A percentile compares a stretch with the other conserved stretches of the same genome.
phyloP scores from a whole-genome alignment of 106 monocot genomes.

The Apostasia shenzhenica region DNA sequence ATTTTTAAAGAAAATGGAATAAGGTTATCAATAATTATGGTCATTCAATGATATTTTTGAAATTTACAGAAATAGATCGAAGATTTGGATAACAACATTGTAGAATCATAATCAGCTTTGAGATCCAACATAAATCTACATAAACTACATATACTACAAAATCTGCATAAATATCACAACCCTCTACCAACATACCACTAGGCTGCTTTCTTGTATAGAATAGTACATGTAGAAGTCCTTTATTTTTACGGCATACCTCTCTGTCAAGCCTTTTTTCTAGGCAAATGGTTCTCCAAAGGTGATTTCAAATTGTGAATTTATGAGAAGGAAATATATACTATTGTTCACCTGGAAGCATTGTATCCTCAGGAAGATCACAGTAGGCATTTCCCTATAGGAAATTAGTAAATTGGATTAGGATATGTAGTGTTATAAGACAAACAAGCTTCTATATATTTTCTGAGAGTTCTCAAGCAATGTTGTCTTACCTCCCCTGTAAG shows the following conservation, averaged over 20 bases:
- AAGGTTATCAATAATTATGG: no score
- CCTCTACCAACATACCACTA: neutral
- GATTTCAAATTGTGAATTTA: neutral
- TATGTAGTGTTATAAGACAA: neutral
- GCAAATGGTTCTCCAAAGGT: neutral
- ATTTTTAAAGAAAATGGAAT: no score
- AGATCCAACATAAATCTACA: no score
- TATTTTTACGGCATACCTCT: neutral
- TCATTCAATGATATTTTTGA: no score
- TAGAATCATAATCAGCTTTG: no score
- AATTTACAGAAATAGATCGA: no score
- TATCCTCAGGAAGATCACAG: slow-evolving; percentile 95
- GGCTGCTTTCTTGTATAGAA: neutral
- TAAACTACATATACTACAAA: neutral
- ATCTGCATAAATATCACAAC: neutral
- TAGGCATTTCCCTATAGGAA: slow-evolving; percentile 74
- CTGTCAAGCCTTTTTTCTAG: neutral
- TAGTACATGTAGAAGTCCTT: neutral
- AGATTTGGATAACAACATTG: no score
- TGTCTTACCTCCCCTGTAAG: slow-evolving; percentile 93
- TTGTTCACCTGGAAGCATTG: slow-evolving; percentile 95
- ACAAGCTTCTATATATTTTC: neutral
- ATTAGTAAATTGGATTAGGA: neutral
- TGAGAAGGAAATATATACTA: slow-evolving; percentile 10
- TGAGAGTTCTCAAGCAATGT: neutral